Conservation (phyloP, 768 basidiomycete species). For the Sistotremastrum suecicum region DNA sequence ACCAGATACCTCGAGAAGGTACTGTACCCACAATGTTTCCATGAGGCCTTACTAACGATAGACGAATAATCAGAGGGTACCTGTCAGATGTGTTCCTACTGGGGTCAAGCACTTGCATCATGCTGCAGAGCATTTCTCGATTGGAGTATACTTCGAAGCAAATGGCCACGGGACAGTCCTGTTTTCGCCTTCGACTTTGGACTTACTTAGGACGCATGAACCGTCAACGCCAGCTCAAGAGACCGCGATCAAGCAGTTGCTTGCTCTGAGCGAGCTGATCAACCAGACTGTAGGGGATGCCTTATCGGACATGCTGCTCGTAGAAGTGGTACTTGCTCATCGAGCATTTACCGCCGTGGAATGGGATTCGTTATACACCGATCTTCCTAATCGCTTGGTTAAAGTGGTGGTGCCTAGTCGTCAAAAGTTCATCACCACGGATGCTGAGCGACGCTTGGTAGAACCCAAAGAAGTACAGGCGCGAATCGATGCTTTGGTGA, state of each 20-base stretch:
- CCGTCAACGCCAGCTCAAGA: conserved; percentile 75
- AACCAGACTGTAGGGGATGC: conserved; percentile 99
- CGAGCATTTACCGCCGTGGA: conserved; percentile 69
- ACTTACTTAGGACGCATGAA: conserved; percentile 43
- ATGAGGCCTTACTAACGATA: conserved; percentile 4
- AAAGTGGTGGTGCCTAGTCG: conserved; percentile 83
- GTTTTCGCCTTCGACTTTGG: conserved; percentile 68
- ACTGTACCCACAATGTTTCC: conserved; percentile 12
- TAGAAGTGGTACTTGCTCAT: conserved; percentile 84
- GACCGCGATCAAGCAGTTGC: conserved; percentile 63
- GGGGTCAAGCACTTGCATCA: conserved; percentile 98
- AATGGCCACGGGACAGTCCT: conserved; percentile 97
- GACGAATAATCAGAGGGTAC: conserved; percentile 48
- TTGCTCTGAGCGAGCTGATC: conserved; percentile 69
- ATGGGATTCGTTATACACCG: conserved; percentile 89
- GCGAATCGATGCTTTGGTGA: conserved; percentile 69
- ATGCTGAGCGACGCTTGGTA: conserved; percentile 83
- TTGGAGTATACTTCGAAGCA: conserved; percentile 99
- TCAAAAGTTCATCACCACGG: conserved; percentile 74
- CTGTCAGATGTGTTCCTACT: conserved; percentile 89
- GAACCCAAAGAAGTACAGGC: conserved; percentile 68
- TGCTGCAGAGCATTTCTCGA: conserved; percentile 83
- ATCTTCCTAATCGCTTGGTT: conserved; percentile 88
- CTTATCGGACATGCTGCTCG: conserved; percentile 88
- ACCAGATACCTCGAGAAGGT: conserved; percentile 85